Percentiles rank a stretch among this genome's conserved stretches.
Evolutionary conservation across 805 yeast genomes (phyloP).

Genomic region (Kuraishia ogatae): DNA sequence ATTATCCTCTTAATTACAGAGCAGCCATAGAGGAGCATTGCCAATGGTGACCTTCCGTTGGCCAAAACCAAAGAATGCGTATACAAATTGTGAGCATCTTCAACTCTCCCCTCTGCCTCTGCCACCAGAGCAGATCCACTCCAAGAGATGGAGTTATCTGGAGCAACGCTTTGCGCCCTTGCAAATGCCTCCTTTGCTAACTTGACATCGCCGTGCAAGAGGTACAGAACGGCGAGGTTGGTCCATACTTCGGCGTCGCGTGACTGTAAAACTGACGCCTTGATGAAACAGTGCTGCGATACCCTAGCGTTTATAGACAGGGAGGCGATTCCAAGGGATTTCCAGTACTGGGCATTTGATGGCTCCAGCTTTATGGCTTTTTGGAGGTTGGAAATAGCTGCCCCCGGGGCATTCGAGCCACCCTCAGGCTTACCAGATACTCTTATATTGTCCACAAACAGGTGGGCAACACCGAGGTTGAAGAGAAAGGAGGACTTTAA

Average conservation of each 20-base stretch:
- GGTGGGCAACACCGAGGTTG: slow-evolving; percentile 64
- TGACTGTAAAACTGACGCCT: slow-evolving; percentile 64
- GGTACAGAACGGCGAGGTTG: slow-evolving; percentile 70
- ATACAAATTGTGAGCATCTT: slow-evolving; percentile 47
- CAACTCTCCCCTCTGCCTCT: slow-evolving; percentile 38
- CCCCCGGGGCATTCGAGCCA: slow-evolving; percentile 25
- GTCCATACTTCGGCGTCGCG: slow-evolving; percentile 69
- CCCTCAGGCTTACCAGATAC: not conserved
- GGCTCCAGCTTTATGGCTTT: slow-evolving; percentile 66
- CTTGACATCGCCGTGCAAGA: slow-evolving; percentile 56
- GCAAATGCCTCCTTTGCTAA: slow-evolving; percentile 67
- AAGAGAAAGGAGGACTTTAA: slow-evolving; percentile 47
- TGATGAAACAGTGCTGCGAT: slow-evolving; percentile 89
- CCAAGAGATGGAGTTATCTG: slow-evolving; percentile 74
- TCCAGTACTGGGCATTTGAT: slow-evolving; percentile 69
- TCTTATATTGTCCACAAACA: slow-evolving; percentile 10
- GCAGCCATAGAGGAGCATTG: slow-evolving; percentile 66
- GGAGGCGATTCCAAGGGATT: slow-evolving; percentile 71
- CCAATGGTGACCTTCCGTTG: slow-evolving; percentile 59
- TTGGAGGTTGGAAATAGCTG: slow-evolving; percentile 51
- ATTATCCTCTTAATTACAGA: slow-evolving; percentile 39
- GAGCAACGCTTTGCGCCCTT: slow-evolving; percentile 75
- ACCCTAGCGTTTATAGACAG: slow-evolving; percentile 56
- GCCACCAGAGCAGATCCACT: slow-evolving; percentile 69
- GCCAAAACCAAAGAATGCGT: slow-evolving; percentile 77